These are phyloP conservation scores for Dryas alaskensis DNA, from an alignment of 306 rosid genomes.

Conservation along the genomic window DNA sequence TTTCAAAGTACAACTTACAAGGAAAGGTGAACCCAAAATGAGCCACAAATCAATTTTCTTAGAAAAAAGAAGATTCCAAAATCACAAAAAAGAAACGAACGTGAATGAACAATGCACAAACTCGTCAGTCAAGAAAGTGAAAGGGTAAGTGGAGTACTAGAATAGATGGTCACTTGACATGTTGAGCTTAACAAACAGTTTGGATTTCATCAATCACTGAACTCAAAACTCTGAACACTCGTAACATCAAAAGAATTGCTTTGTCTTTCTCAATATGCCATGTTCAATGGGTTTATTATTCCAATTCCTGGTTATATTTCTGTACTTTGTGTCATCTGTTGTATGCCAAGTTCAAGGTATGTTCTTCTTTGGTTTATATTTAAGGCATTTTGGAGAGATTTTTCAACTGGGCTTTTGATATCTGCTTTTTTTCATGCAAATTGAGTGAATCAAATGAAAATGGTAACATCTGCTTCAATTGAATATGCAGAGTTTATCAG, in stretches of 20 bases:
- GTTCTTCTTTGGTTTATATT: conserved; percentile 16
- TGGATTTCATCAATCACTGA: conserved; percentile 16
- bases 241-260: conserved; percentile 20
- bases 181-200: conserved; percentile 38
- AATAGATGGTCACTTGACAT: conserved; percentile 27
- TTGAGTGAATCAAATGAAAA: background rate
- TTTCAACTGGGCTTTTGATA: background rate
- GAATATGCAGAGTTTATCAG: conserved; percentile 68
- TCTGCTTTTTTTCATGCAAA: background rate
- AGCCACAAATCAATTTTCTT: conserved; percentile 26
- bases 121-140: conserved; percentile 35
- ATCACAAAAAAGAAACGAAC: conserved; percentile 38
- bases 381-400: background rate
- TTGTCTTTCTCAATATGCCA: conserved; percentile 32
- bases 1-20: conserved; percentile 6
- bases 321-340: conserved; percentile 38
- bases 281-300: conserved; percentile 52
- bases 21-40: conserved; percentile 1
- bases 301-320: conserved; percentile 37
- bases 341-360: conserved; percentile 79
- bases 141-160: conserved; percentile 1
- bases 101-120: conserved; percentile 56
- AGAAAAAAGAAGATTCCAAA: conserved; percentile 55
- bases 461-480: background rate
- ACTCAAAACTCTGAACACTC: conserved; percentile 23